Conservation (phyloP, 169 alveolate genomes). For the Babesia bovis region DNA sequence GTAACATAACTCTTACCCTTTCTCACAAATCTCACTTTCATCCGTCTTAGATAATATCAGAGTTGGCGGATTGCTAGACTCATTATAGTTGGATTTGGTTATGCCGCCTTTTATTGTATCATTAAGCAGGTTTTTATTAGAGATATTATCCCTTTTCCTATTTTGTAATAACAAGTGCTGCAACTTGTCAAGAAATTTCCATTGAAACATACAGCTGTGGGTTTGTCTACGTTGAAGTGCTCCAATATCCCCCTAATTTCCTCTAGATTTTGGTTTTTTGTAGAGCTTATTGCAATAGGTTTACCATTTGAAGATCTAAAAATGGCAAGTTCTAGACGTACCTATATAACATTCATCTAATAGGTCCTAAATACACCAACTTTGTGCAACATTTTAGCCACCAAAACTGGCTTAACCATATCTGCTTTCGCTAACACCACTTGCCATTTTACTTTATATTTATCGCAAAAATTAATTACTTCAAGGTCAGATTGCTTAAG, state of each 20-base stretch:
- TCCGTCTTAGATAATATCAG: background rate
- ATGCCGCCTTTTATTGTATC: too few species aligned
- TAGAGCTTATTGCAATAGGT: slow-evolving; percentile 71
- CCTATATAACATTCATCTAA: background rate
- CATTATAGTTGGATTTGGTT: too few species aligned
- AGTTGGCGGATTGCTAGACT: too few species aligned
- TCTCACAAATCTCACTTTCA: background rate
- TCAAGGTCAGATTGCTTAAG: slow-evolving; percentile 73
- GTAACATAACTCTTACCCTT: too few species aligned
- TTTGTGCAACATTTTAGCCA: slow-evolving; percentile 62
- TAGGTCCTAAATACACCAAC: background rate
- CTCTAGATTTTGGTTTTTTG: slow-evolving; percentile 72
- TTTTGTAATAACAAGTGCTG: background rate
- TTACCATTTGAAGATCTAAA: slow-evolving; percentile 63
- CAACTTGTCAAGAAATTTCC: background rate
- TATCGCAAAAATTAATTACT: slow-evolving; percentile 71
- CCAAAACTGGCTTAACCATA: slow-evolving; percentile 44
- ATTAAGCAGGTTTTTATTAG: too few species aligned
- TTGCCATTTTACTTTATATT: slow-evolving; percentile 71
- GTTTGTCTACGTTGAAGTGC: slow-evolving; percentile 64
- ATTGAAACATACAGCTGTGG: slow-evolving; percentile 29
- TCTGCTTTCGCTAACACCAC: slow-evolving; percentile 77
- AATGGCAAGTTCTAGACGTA: slow-evolving; percentile 37
- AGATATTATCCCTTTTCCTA: background rate
- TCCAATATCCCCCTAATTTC: slow-evolving; percentile 68